A percentile compares a stretch with the other conserved stretches of the same genome.
phyloP scores from a whole-genome alignment of 257 asterid genomes.

The Plantago elongata region DNA sequence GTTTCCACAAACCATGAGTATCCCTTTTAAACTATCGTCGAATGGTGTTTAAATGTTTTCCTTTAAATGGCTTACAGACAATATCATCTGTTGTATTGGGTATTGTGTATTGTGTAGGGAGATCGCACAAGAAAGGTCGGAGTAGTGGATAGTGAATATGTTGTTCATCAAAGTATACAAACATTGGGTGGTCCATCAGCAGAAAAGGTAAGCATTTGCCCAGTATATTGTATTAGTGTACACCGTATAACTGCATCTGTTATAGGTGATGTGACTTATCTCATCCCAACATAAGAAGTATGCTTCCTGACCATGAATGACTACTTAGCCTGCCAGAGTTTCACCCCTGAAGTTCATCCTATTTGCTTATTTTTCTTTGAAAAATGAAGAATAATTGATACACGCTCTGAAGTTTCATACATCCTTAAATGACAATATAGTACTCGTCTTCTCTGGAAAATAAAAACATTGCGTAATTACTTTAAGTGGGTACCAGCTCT shows the following conservation, averaged over 20 bases:
- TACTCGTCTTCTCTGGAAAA: too few species aligned
- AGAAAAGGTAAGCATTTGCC: conserved; percentile 38
- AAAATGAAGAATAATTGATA: neutral
- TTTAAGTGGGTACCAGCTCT: too few species aligned
- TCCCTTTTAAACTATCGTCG: too few species aligned
- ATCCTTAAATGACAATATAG: too few species aligned
- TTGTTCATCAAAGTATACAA: conserved; percentile 96
- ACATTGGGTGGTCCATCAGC: conserved; percentile 85
- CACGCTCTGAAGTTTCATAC: too few species aligned
- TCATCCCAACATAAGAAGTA: too few species aligned
- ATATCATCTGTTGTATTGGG: conserved; percentile 12
- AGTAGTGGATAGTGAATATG: conserved; percentile 86
- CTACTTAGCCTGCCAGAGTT: too few species aligned
- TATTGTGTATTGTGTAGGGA: conserved; percentile 45
- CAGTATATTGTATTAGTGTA: neutral
- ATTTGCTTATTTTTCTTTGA: neutral
- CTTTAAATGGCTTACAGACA: neutral
- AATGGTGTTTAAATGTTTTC: too few species aligned
- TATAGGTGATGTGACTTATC: neutral
- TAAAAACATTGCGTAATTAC: too few species aligned
- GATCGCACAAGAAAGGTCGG: conserved; percentile 88
- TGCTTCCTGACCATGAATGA: neutral
- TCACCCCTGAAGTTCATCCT: neutral
- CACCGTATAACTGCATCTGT: neutral
- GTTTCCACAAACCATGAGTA: too few species aligned